These are phyloP conservation scores for Talaromyces pinophilus DNA, from an alignment of 2,329 filamentous ascomycete species.

Conservation along the genomic window DNA sequence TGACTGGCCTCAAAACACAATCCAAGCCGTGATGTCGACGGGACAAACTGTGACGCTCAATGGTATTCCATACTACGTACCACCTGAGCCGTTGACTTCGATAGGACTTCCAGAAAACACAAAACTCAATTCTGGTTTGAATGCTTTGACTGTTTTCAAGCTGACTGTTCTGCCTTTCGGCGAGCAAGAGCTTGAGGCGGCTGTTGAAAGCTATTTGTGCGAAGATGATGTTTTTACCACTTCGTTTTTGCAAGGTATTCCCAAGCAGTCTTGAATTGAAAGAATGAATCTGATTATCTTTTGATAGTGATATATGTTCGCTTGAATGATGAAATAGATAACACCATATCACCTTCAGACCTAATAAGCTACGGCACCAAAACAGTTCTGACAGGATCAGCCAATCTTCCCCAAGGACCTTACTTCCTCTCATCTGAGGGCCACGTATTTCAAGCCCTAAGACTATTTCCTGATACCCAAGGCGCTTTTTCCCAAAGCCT, in stretches of 20 bases:
- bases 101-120: background rate
- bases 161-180: background rate
- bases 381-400: constrained; percentile 11
- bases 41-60: constrained; percentile 9
- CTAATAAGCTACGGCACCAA: background rate
- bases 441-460: constrained; percentile 51
- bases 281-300: background rate
- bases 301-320: background rate
- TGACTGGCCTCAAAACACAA: background rate
- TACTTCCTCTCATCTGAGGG: constrained; percentile 53
- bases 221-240: constrained; percentile 11
- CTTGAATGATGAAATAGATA: background rate
- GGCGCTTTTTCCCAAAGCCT: constrained; percentile 31
- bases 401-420: constrained; percentile 47
- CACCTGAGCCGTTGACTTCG: background rate
- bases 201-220: background rate
- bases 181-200: background rate
- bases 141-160: constrained; percentile 9
- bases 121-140: background rate
- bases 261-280: too few relatives aligned
- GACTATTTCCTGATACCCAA: constrained; percentile 53
- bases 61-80: constrained; percentile 7
- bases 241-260: constrained; percentile 8
- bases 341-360: background rate
- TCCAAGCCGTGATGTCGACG: background rate